These are phyloP conservation scores for Hygrophorus pudorinus DNA, from an alignment of 768 basidiomycete species.

Conservation along the genomic window DNA sequence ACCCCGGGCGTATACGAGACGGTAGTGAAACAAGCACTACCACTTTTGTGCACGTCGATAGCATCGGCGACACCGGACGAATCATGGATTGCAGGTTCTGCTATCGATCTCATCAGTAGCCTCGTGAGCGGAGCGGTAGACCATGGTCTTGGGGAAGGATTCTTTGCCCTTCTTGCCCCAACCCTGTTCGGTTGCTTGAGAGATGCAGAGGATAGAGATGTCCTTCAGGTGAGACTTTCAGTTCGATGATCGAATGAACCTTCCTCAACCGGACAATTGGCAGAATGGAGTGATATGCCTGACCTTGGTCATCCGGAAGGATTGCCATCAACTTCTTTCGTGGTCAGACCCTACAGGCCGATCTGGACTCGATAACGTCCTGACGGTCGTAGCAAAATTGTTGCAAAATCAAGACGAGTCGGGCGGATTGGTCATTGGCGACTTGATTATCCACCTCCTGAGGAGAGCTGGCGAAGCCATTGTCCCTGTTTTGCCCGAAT, in stretches of 20 bases:
- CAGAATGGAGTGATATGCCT: slow-evolving; percentile 80
- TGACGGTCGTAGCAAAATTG: slow-evolving; percentile 68
- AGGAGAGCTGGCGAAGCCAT: slow-evolving; percentile 74
- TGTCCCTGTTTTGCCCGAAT: slow-evolving; percentile 76
- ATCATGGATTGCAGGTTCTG: slow-evolving; percentile 69
- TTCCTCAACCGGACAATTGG: not conserved
- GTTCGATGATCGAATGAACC: slow-evolving; percentile 1
- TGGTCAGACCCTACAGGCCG: slow-evolving; percentile 65
- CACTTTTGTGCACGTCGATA: slow-evolving; percentile 60
- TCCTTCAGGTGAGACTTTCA: slow-evolving; percentile 50
- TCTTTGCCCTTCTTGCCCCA: slow-evolving; percentile 69
- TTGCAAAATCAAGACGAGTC: slow-evolving; percentile 80
- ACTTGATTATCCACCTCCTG: slow-evolving; percentile 88
- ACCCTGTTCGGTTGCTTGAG: slow-evolving; percentile 61
- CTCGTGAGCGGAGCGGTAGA: slow-evolving; percentile 58
- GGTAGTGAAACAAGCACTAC: slow-evolving; percentile 66
- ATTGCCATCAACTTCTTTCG: slow-evolving; percentile 65
- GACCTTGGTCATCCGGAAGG: slow-evolving; percentile 80
- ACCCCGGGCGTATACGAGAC: slow-evolving; percentile 55
- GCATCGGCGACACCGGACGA: slow-evolving; percentile 46
- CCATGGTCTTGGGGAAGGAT: slow-evolving; percentile 64
- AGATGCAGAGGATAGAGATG: slow-evolving; percentile 77
- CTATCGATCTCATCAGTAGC: slow-evolving; percentile 71
- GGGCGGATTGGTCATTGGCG: slow-evolving; percentile 87
- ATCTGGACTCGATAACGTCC: slow-evolving; percentile 65